Evolutionary conservation across 208 protist genomes (phyloP).

Genomic region (Acanthamoeba castellanii): DNA sequence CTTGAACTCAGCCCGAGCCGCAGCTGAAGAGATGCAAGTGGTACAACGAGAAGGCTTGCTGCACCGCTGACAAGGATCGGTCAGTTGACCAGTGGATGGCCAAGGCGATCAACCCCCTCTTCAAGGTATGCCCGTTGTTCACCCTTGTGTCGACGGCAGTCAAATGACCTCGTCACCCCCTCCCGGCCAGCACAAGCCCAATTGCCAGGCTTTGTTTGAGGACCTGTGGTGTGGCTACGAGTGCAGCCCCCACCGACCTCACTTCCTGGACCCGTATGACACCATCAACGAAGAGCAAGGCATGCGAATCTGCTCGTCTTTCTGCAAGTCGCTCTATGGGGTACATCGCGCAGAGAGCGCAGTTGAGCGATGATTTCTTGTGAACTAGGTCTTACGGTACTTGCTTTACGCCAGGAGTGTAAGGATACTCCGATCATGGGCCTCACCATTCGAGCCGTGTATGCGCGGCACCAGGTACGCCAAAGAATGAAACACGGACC

Average conservation of each 20-base stretch:
- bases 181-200: background rate
- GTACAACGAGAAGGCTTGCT: slow-evolving; percentile 20
- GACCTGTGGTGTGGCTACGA: slow-evolving; percentile 10
- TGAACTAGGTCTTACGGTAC: background rate
- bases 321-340: background rate
- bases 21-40: background rate
- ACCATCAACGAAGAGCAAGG: background rate
- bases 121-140: background rate
- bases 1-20: background rate
- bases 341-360: background rate
- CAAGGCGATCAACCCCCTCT: background rate
- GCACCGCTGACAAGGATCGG: background rate
- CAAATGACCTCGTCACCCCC: background rate
- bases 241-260: background rate
- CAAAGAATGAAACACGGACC: background rate
- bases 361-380: too few relatives aligned
- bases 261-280: background rate
- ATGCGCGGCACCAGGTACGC: background rate
- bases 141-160: too few relatives aligned
- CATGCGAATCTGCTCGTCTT: background rate
- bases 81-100: background rate
- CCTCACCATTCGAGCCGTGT: background rate
- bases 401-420: background rate
- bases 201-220: background rate
- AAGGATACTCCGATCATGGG: slow-evolving; percentile 34